Evolutionary conservation across 2,329 filamentous ascomycete species (phyloP).

Genomic region (Stagonosporopsis vannaccii): DNA sequence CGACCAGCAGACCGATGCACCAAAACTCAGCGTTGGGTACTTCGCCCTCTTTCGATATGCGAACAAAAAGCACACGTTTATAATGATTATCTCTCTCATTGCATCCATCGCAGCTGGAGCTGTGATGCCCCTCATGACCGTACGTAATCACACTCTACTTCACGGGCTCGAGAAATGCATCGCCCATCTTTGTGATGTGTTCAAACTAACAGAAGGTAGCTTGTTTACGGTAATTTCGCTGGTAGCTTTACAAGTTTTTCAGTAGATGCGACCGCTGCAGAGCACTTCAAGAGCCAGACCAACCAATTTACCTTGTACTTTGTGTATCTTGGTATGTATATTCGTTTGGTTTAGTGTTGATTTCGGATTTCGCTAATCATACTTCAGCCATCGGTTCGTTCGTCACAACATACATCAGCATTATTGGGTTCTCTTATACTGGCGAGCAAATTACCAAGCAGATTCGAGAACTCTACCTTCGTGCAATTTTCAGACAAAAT

Average conservation of each 20-base stretch:
- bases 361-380: constrained; percentile 4
- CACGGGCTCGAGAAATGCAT: background rate
- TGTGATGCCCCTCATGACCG: constrained; percentile 76
- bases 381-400: constrained; percentile 39
- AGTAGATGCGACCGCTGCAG: constrained; percentile 35
- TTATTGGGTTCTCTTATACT: constrained; percentile 83
- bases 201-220: constrained; percentile 19
- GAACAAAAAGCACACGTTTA: constrained; percentile 48
- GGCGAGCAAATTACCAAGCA: constrained; percentile 58
- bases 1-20: constrained; percentile 52
- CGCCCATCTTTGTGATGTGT: background rate
- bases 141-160: constrained; percentile 28
- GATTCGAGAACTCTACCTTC: constrained; percentile 68
- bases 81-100: constrained; percentile 63
- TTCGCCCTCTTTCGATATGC: constrained; percentile 57
- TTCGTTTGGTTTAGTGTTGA: background rate
- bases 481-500: constrained; percentile 55
- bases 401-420: constrained; percentile 78
- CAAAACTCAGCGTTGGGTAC: constrained; percentile 54
- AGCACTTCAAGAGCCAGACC: constrained; percentile 40
- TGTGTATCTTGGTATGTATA: constrained; percentile 46
- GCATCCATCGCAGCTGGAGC: constrained; percentile 76
- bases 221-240: constrained; percentile 51
- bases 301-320: constrained; percentile 48
- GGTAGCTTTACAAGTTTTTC: constrained; percentile 48